Percentiles rank a stretch among this genome's conserved stretches.
Evolutionary conservation across 768 basidiomycete species (phyloP).

Genomic region (Leucocoprinus leucothites): DNA sequence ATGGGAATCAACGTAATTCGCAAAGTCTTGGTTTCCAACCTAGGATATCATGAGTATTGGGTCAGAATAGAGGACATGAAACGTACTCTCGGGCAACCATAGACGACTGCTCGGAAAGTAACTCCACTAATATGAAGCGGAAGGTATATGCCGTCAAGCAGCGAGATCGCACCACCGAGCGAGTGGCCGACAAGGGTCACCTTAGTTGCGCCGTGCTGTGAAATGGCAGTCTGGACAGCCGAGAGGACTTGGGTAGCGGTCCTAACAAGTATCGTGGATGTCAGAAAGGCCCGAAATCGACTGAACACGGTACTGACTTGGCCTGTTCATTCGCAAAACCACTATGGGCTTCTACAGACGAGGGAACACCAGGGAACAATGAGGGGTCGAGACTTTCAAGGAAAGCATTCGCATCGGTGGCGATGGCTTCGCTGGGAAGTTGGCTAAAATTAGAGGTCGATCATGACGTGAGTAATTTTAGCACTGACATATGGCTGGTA

Average conservation of each 20-base stretch:
- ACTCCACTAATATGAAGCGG: constrained; percentile 44
- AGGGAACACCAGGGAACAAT: constrained; percentile 43
- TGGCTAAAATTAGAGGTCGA: neutral
- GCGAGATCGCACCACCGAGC: constrained; percentile 43
- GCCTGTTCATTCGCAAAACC: constrained; percentile 44
- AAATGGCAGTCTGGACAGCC: constrained; percentile 34
- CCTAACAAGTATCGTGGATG: constrained; percentile 23
- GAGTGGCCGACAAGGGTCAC: constrained; percentile 45
- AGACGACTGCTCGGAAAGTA: constrained; percentile 34
- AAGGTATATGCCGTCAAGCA: constrained; percentile 56
- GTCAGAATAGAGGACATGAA: neutral
- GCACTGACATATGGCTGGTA: constrained; percentile 28
- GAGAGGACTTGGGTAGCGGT: constrained; percentile 36
- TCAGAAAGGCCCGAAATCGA: too few species aligned
- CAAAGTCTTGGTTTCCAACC: constrained; percentile 37
- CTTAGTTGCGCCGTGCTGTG: constrained; percentile 26
- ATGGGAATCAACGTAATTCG: constrained; percentile 23
- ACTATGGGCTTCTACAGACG: constrained; percentile 36
- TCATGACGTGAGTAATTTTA: neutral
- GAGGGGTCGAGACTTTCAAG: constrained; percentile 29
- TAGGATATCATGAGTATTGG: neutral
- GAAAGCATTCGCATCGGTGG: constrained; percentile 36
- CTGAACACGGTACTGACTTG: constrained; percentile 23
- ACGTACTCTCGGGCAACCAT: constrained; percentile 43
- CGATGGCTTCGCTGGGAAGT: constrained; percentile 28